These are phyloP conservation scores for Colletotrichum theobromicola DNA, from an alignment of 2,329 filamentous ascomycete genomes.

Conservation along the genomic window DNA sequence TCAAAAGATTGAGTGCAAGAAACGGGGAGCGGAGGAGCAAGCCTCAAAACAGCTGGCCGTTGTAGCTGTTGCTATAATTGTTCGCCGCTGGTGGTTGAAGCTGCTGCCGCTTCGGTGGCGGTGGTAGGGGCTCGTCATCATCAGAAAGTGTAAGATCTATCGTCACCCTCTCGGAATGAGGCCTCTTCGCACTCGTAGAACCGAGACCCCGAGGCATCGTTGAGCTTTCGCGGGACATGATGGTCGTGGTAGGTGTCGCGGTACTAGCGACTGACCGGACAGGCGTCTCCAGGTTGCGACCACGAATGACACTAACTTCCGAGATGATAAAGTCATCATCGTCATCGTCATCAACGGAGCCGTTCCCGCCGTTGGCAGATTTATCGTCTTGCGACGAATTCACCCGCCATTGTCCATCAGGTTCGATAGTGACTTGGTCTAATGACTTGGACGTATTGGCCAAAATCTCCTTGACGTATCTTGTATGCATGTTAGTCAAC, in stretches of 20 bases:
- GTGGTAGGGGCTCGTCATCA: conserved; percentile 57
- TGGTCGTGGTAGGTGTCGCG: conserved; percentile 40
- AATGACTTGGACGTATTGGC: conserved; percentile 70
- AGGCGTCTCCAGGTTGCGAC: conserved; percentile 41
- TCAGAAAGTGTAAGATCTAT: conserved; percentile 63
- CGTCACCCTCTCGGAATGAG: conserved; percentile 51
- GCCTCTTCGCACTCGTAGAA: conserved; percentile 51
- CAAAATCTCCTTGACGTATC: conserved; percentile 89
- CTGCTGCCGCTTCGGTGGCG: conserved; percentile 53
- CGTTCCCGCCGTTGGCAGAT: conserved; percentile 26
- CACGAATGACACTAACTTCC: conserved; percentile 41
- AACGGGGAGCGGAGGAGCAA: not conserved
- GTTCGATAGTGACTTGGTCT: conserved; percentile 90
- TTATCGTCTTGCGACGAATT: conserved; percentile 38
- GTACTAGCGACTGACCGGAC: conserved; percentile 38
- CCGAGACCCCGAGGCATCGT: conserved; percentile 38
- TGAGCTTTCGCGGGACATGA: conserved; percentile 41
- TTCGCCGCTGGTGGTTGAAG: conserved; percentile 10
- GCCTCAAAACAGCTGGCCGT: not conserved
- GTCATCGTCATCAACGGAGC: conserved; percentile 32
- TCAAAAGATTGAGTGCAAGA: not conserved
- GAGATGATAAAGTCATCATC: conserved; percentile 58
- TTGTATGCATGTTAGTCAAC: conserved; percentile 37
- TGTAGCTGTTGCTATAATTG: conserved; percentile 11
- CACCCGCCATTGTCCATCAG: conserved; percentile 76